Percentiles rank a stretch among this genome's conserved stretches.
phyloP scores from a whole-genome alignment of 345 rosid genomes.

The Eucalyptus caleyi region DNA sequence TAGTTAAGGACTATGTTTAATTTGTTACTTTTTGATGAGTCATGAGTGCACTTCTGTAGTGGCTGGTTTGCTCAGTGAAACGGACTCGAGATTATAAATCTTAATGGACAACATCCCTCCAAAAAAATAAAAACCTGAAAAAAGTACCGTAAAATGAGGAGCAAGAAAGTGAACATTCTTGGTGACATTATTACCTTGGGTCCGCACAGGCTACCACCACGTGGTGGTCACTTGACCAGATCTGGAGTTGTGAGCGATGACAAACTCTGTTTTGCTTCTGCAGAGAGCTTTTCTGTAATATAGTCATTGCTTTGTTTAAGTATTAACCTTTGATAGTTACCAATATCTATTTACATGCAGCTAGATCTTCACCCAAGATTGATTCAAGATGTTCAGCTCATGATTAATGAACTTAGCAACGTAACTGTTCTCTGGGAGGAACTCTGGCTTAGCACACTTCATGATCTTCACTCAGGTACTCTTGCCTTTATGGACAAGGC shows the following conservation, averaged over 20 bases:
- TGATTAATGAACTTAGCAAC: constrained; percentile 84
- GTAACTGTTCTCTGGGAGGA: constrained; percentile 98
- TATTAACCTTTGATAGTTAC: background rate
- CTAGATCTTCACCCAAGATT: constrained; percentile 69
- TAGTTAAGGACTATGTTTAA: background rate
- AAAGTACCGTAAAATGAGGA: background rate
- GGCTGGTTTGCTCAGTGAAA: background rate
- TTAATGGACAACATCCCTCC: background rate
- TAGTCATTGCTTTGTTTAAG: background rate
- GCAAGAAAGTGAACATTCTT: background rate
- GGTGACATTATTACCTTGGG: background rate
- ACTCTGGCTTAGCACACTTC: constrained; percentile 93
- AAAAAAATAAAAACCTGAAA: background rate
- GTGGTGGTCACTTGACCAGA: background rate
- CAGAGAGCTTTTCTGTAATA: background rate
- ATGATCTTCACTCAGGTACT: constrained; percentile 90
- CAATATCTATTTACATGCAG: constrained; percentile 34
- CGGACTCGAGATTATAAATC: background rate
- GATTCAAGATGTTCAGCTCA: constrained; percentile 86
- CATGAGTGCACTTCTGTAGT: background rate
- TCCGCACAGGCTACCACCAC: background rate
- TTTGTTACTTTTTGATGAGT: background rate
- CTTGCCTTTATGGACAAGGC: background rate
- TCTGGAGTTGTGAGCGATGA: background rate
- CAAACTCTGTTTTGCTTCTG: background rate